Base-by-base conservation (phyloP, 495 filamentous ascomycete species). In the Lasiosphaeria miniovina region DNA sequence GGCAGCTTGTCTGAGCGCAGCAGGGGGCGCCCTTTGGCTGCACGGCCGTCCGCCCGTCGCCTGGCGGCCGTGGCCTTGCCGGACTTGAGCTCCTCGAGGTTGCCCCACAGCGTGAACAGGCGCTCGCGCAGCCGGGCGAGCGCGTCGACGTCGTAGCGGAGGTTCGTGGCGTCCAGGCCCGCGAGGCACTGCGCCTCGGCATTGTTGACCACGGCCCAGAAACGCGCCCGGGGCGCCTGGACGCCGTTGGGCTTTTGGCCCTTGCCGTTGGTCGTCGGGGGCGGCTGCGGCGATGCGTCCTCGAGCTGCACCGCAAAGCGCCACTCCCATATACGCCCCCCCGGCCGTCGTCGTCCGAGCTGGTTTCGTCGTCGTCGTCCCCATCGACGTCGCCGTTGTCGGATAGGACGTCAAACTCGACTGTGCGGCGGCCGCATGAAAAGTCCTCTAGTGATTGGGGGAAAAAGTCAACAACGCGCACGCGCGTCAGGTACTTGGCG, bases 61-160 rank as follows among this genome's bases (percentile, higher is more conserved):
- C 24, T 24, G 24, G 24, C 24, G 24, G 24, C 24, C 24, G 24
- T 24, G 24, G 24, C 24, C 24, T 12, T 43, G 52, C 7, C 51
- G 32, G 33, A 60, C 66, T 89, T 90, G 49, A 67, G 60, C 68
- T 96, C 91, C 69, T 90, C 87, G 6, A 97, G 81, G 59, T 95
- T 81, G 4, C 93, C 93, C 92, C 93, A 98, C 7, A 98, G 78
- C 36, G 83, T 75, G 70, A 86, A 93, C 14, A 96, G 80, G 66
- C 86, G 86, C 66, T 96, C 84, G 43, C 82, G 77, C 2, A 97
- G 71, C 7, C 70, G 55, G 33, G 48, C 63, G 6, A 95, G 71
- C 3, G 68, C 62, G 0, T 65, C 40, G 5, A 67, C 43, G 40
- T 88, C 71, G 52, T 65, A 65, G 15, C 81, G 82, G 7, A 96